Evolutionary conservation across 2,329 filamentous ascomycete species (phyloP).

Genomic region (Paracoccidioides brasiliensis): DNA sequence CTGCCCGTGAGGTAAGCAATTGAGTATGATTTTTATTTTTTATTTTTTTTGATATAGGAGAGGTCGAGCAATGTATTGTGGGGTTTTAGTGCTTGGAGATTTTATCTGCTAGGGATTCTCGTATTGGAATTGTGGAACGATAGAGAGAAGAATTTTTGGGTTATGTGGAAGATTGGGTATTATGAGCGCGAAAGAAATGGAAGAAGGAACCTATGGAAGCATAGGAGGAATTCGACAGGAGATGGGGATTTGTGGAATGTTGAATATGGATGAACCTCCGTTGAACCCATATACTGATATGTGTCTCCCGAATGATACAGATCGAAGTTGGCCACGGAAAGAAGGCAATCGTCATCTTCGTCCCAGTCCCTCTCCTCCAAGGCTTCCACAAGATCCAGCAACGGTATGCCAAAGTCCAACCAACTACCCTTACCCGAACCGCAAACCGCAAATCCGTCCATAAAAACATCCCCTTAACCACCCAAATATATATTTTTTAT

Average conservation of each 20-base stretch:
- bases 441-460: background rate
- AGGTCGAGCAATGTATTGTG: background rate
- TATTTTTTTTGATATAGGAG: background rate
- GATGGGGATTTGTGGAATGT: conserved; percentile 12
- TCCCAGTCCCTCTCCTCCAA: conserved; percentile 95
- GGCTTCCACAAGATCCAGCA: conserved; percentile 99
- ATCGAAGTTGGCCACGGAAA: conserved; percentile 99
- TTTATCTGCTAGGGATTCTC: background rate
- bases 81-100: background rate
- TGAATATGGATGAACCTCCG: conserved; percentile 5
- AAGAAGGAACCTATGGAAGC: background rate
- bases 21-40: background rate
- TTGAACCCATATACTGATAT: conserved; percentile 15
- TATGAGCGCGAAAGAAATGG: background rate
- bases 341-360: conserved; percentile 99
- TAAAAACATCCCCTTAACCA: background rate
- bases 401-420: conserved; percentile 62
- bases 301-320: conserved; percentile 40
- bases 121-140: background rate
- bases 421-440: background rate
- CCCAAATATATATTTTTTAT: too few species aligned
- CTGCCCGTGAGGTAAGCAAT: conserved; percentile 88
- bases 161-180: background rate
- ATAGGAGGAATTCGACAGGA: background rate
- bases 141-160: background rate